phyloP scores from a whole-genome alignment of 805 yeast genomes.

The Sugiyamaella chiloensis region DNA sequence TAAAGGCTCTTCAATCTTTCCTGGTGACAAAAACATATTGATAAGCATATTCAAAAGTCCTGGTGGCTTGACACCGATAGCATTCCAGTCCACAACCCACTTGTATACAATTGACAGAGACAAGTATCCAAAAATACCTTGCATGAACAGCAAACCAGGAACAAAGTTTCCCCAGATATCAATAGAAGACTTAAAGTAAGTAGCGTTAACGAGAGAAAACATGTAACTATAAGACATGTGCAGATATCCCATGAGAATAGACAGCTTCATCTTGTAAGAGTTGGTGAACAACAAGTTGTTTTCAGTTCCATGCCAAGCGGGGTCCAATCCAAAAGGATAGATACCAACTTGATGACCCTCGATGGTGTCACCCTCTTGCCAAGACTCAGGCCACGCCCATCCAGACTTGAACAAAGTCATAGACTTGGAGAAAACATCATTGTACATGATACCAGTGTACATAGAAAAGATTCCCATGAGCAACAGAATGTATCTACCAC shows the following conservation, averaged over 20 bases:
- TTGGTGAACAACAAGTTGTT: constrained; percentile 86
- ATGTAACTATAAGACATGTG: constrained; percentile 91
- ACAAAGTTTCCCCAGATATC: constrained; percentile 90
- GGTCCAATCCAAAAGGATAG: constrained; percentile 85
- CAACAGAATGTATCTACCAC: constrained; percentile 86
- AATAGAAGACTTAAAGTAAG: constrained; percentile 62
- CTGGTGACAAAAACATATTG: constrained; percentile 93
- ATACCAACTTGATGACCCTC: constrained; percentile 64
- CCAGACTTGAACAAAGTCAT: constrained; percentile 86
- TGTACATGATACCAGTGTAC: constrained; percentile 91
- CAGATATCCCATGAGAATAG: constrained; percentile 87
- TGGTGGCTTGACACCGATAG: constrained; percentile 76
- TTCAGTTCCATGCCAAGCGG: constrained; percentile 97
- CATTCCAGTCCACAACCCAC: constrained; percentile 92
- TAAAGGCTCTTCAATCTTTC: constrained; percentile 73
- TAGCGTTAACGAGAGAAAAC: constrained; percentile 79
- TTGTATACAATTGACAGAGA: constrained; percentile 84
- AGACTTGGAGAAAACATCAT: constrained; percentile 88
- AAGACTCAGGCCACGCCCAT: constrained; percentile 87
- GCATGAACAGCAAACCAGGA: constrained; percentile 94
- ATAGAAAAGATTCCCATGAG: constrained; percentile 94
- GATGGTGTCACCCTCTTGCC: constrained; percentile 66
- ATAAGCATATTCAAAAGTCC: constrained; percentile 92
- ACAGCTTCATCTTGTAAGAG: constrained; percentile 95
- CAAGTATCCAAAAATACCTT: constrained; percentile 91